These are phyloP conservation scores for Xerocomellus amylosporus DNA, from an alignment of 768 basidiomycete genomes.

Conservation along the genomic window DNA sequence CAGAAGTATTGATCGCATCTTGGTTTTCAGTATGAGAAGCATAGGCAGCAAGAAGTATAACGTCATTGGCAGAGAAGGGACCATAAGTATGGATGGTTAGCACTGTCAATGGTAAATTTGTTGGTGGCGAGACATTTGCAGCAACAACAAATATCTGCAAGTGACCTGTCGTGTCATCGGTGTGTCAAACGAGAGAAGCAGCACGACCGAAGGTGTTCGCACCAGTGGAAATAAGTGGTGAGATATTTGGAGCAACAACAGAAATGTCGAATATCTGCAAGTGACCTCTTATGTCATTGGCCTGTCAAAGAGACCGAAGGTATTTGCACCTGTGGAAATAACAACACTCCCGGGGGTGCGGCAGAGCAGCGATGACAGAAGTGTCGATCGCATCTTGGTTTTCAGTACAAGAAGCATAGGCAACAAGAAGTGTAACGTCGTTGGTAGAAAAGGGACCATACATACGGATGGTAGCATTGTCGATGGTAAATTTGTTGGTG, in stretches of 20 bases:
- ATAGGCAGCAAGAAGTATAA: conserved; percentile 92
- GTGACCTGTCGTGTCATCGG: conserved; percentile 97
- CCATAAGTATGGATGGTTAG: conserved; percentile 90
- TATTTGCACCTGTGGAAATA: too few species aligned
- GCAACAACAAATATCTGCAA: conserved; percentile 97
- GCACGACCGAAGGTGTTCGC: conserved; percentile 99
- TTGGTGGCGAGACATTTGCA: conserved; percentile 98
- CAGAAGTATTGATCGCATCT: conserved; percentile 92
- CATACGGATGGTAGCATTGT: conserved; percentile 85
- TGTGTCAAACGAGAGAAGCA: conserved; percentile 93
- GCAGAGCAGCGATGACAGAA: conserved; percentile 79
- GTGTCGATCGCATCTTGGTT: conserved; percentile 97
- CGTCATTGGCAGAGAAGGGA: conserved; percentile 82
- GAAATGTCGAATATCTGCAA: too few species aligned
- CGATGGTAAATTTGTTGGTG: conserved; percentile 99
- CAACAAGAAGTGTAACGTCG: conserved; percentile 89
- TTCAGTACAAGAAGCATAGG: conserved; percentile 96
- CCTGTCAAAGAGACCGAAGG: too few species aligned
- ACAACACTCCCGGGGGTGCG: too few species aligned
- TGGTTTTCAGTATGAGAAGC: conserved; percentile 98
- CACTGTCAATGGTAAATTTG: conserved; percentile 96
- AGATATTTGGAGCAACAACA: too few species aligned
- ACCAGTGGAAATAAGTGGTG: conserved; percentile 98
- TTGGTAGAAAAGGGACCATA: conserved; percentile 87
- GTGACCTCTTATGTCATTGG: too few species aligned